Conservation (phyloP, 257 asterid genomes). For the Solanum ossicruentum region DNA sequence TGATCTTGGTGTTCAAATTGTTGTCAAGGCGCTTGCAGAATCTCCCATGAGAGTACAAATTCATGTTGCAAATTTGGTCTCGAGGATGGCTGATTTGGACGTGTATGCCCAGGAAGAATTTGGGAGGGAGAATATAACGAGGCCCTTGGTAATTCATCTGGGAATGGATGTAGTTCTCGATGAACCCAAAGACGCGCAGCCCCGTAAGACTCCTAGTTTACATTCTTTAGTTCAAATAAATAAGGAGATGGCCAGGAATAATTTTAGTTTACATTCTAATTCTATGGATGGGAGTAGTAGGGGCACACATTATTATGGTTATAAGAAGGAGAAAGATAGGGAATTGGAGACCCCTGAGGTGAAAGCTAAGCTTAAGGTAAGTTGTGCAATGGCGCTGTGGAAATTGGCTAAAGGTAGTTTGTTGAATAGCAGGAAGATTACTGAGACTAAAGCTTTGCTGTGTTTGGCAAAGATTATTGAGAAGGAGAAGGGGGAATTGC, state of each 20-base stretch:
- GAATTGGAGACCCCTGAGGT: slow-evolving; percentile 23
- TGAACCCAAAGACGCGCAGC: slow-evolving; percentile 23
- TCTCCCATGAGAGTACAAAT: slow-evolving; percentile 63
- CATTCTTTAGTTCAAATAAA: slow-evolving; percentile 59
- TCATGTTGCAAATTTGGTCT: slow-evolving; percentile 48
- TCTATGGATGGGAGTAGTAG: slow-evolving; percentile 37
- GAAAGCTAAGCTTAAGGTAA: slow-evolving; percentile 41
- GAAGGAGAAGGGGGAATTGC: slow-evolving; percentile 53
- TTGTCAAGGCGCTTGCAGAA: slow-evolving; percentile 54
- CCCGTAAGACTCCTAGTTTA: slow-evolving; percentile 31
- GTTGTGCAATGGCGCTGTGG: slow-evolving; percentile 67
- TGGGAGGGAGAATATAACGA: slow-evolving; percentile 66
- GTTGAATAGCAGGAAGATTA: slow-evolving; percentile 48
- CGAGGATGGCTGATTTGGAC: slow-evolving; percentile 52
- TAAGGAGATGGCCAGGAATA: slow-evolving; percentile 48
- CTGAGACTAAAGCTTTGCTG: slow-evolving; percentile 73
- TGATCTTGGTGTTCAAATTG: slow-evolving; percentile 40
- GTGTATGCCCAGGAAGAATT: slow-evolving; percentile 59
- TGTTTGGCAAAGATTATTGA: slow-evolving; percentile 74
- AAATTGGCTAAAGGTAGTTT: slow-evolving; percentile 67
- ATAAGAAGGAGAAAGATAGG: slow-evolving; percentile 54
- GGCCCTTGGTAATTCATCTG: slow-evolving; percentile 61
- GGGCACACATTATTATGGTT: slow-evolving; percentile 22
- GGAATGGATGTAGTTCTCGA: slow-evolving; percentile 52
- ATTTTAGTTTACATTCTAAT: slow-evolving; percentile 12